phyloP scores from a whole-genome alignment of 2,329 filamentous ascomycete genomes.

The Chalaropsis thielavioides region DNA sequence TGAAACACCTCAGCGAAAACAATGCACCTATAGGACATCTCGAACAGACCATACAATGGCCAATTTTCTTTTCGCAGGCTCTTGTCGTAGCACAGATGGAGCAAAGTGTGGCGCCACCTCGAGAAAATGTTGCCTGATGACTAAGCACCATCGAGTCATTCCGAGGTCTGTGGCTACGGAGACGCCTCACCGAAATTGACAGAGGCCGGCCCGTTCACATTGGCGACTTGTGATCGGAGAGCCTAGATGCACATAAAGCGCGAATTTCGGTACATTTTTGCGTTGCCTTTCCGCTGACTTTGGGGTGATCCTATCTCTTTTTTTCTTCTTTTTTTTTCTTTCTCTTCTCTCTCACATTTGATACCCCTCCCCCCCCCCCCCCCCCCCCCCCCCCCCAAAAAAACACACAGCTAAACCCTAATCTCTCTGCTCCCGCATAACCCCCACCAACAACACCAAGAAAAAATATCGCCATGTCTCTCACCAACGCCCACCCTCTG shows the following conservation, averaged over 20 bases:
- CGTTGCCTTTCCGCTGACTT: neutral
- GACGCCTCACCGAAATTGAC: conserved; percentile 1
- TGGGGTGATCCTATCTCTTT: neutral
- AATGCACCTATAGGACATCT: neutral
- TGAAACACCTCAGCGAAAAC: neutral
- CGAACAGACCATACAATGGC: neutral
- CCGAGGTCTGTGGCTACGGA: neutral
- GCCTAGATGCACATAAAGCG: neutral
- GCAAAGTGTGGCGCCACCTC: neutral
- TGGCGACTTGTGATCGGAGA: neutral
- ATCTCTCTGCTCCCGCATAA: neutral
- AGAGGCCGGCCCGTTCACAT: neutral
- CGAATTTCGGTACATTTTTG: neutral
- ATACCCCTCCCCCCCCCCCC: neutral
- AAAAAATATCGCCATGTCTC: conserved; percentile 48
- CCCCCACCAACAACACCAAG: neutral
- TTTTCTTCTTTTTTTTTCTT: neutral
- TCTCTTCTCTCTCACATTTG: neutral
- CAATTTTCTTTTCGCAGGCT: neutral
- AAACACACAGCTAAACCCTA: neutral
- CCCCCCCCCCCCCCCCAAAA: too few relatives aligned
- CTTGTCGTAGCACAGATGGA: neutral
- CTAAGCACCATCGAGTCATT: neutral
- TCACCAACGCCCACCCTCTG: conserved; percentile 69
- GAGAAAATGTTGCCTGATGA: neutral